These are phyloP conservation scores for Paecilomyces fulvus DNA, from an alignment of 2,329 filamentous ascomycete genomes.

Conservation along the genomic window DNA sequence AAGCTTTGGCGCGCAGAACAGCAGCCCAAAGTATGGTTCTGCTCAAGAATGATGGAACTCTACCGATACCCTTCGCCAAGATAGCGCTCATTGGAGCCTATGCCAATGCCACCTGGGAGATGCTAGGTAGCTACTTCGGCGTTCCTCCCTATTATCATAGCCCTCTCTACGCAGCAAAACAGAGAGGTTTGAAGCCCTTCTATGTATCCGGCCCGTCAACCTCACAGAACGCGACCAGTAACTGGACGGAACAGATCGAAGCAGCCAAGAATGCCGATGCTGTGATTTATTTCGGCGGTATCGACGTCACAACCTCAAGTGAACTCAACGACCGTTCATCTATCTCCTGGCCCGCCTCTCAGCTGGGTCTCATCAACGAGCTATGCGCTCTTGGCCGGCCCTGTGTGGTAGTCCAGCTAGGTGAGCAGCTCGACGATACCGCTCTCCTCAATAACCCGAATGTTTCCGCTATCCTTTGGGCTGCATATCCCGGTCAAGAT, in stretches of 20 bases:
- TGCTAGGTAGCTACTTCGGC: constrained; percentile 51
- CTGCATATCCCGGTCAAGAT: constrained; percentile 31
- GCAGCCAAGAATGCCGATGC: constrained; percentile 20
- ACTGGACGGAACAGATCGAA: too few species aligned
- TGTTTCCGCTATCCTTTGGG: constrained; percentile 29
- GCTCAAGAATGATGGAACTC: constrained; percentile 41
- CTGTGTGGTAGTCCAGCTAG: constrained; percentile 25
- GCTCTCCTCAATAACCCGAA: constrained; percentile 21
- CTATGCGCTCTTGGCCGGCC: constrained; percentile 23
- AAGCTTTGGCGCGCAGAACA: constrained; percentile 45
- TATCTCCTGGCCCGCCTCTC: constrained; percentile 26
- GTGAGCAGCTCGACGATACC: constrained; percentile 29
- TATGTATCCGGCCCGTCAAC: constrained; percentile 24
- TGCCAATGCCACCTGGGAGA: constrained; percentile 46
- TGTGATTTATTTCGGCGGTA: constrained; percentile 24
- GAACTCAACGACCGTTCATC: constrained; percentile 26
- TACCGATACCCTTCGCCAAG: constrained; percentile 30
- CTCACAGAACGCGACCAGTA: constrained; percentile 16
- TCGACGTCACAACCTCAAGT: constrained; percentile 24
- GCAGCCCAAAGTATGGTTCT: constrained; percentile 36
- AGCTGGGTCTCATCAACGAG: constrained; percentile 25
- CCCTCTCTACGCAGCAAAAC: constrained; percentile 37
- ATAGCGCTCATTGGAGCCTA: constrained; percentile 49
- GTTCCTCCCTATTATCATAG: constrained; percentile 29
- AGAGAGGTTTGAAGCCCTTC: constrained; percentile 36